Base-by-base conservation (phyloP, 257 asterid species). In the Jacaranda mimosifolia region DNA sequence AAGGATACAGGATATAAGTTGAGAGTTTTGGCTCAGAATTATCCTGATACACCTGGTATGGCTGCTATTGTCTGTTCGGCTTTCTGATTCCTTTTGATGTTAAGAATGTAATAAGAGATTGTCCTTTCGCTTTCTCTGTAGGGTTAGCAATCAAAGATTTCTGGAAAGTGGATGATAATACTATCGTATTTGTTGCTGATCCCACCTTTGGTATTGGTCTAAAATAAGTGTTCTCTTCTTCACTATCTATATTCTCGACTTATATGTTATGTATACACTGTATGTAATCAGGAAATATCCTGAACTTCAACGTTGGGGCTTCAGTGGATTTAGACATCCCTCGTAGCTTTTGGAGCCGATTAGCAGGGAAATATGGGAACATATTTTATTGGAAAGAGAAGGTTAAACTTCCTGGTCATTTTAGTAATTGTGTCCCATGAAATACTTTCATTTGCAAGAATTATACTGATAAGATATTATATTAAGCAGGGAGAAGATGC, bases 381-480 rank as follows among this genome's bases (percentile, higher is more conserved):
- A 88, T 93, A 38, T 96, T 96, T 82, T 93, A 91, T 73, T 91
- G 99, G 97, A 96, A 92, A 80, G 99, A 93, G 74, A 88, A 93
- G 91, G 99, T 95, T 72, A 74, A 21, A 8, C 40, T 75, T 53
- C 51, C 36, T 51, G 2, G 0, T 65, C 48, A 5, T 55, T 26
- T 82, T 7, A 55, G 36, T 42, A 18, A 4, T 19, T 5, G 35
- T 67, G 12, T 75, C 36, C 10, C 4, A 7, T 14, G 1, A 43
- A 19, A 26, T 35, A 9, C 59, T 39, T 59, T 32, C 57, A n/a
- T 17, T 53, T 45, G 21, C 17, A 4, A 53, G 8, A 38, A 13
- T 52, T 36, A 0, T 68, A 17, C 55, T 67, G 59, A 66, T 43
- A 62, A 63, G 56, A 36, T 0, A 13, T 63, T 70, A 10, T 13